Conservation (phyloP, 2,329 filamentous ascomycete genomes). For the Cladosporium sp. region DNA sequence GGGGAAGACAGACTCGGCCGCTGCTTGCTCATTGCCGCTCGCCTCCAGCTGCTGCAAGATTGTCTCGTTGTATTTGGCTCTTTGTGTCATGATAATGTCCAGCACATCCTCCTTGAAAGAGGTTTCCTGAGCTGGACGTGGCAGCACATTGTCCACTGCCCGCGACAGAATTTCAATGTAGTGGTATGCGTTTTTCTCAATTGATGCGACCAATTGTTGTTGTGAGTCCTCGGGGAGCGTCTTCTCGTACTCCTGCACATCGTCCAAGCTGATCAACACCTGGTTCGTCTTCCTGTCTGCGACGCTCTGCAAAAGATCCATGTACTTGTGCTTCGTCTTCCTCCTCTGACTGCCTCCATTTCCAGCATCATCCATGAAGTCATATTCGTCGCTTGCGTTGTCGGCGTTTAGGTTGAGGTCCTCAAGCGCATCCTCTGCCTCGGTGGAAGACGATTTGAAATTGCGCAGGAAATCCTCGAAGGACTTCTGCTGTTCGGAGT, state of each 20-base stretch:
- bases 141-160: constrained; percentile 85
- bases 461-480: constrained; percentile 85
- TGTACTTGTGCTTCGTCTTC: constrained; percentile 74
- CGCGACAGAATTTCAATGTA: constrained; percentile 90
- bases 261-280: constrained; percentile 85
- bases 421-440: constrained; percentile 78
- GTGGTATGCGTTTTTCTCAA: constrained; percentile 89
- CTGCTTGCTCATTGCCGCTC: constrained; percentile 52
- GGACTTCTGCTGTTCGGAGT: constrained; percentile 79
- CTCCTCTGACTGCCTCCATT: constrained; percentile 43
- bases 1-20: constrained; percentile 79
- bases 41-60: constrained; percentile 53
- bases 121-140: constrained; percentile 73
- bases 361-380: constrained; percentile 80
- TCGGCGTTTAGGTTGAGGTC: constrained; percentile 85
- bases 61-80: constrained; percentile 80
- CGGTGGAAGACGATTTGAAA: constrained; percentile 79
- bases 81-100: constrained; percentile 93
- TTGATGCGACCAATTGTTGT: constrained; percentile 74
- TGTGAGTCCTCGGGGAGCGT: constrained; percentile 58
- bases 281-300: constrained; percentile 77
- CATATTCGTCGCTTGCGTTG: constrained; percentile 84
- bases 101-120: constrained; percentile 98
- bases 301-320: constrained; percentile 81
- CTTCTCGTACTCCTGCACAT: constrained; percentile 80